Conservation (phyloP, 176 grass and related monocot species). For the Musa troglodytarum region DNA sequence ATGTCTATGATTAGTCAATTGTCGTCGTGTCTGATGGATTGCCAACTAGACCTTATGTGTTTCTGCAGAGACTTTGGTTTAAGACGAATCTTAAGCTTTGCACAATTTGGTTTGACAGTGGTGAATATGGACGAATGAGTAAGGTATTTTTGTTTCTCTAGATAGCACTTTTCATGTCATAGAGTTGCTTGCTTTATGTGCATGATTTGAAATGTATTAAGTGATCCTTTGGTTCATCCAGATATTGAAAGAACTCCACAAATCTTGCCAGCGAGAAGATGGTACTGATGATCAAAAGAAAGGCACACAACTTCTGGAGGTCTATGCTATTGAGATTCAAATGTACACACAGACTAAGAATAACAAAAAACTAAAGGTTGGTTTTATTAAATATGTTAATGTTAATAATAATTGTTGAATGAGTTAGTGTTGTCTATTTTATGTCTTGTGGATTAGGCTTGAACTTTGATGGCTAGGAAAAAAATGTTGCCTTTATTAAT, state of each 20-base stretch:
- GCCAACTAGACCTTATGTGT: constrained; percentile 14
- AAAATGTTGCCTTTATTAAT: too few species aligned
- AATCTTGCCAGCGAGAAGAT: constrained; percentile 95
- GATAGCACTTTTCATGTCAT: neutral
- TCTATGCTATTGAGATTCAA: constrained; percentile 99
- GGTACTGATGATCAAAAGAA: constrained; percentile 99
- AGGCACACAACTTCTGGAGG: constrained; percentile 98
- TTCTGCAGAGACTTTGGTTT: constrained; percentile 88
- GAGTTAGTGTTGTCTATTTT: too few species aligned
- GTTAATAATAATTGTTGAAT: too few species aligned
- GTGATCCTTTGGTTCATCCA: constrained; percentile 9
- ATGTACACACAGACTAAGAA: constrained; percentile 99
- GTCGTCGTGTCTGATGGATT: constrained; percentile 7
- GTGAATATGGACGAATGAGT: constrained; percentile 92
- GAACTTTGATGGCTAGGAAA: too few species aligned
- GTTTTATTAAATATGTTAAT: neutral
- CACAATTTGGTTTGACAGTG: constrained; percentile 99
- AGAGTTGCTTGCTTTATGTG: neutral
- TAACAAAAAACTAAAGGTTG: constrained; percentile 95
- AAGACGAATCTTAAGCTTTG: constrained; percentile 98
- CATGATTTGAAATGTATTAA: neutral
- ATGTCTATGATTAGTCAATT: neutral
- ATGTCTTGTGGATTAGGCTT: too few species aligned
- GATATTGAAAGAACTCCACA: constrained; percentile 86
- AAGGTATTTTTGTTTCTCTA: constrained; percentile 38